phyloP scores from a whole-genome alignment of 2,329 filamentous ascomycete species.

The Ophiocordyceps camponoti-leonardi region DNA sequence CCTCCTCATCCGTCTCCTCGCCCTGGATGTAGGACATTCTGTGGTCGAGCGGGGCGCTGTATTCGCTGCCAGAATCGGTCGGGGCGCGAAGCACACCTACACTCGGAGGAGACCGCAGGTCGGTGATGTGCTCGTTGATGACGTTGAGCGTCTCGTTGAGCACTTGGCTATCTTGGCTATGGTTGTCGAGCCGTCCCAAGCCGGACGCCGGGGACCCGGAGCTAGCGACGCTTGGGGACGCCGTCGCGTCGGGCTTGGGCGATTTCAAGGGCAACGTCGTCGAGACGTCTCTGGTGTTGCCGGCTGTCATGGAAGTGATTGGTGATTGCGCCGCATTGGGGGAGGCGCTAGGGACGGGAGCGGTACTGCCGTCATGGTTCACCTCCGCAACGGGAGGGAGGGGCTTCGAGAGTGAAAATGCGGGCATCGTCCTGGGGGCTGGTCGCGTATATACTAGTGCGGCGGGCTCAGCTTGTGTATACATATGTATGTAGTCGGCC shows the following conservation, averaged over 20 bases:
- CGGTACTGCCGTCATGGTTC: conserved; percentile 8
- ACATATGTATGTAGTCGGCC: too few species aligned
- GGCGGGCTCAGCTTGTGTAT: conserved; percentile 6
- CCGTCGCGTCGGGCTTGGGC: conserved; percentile 16
- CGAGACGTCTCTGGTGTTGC: conserved; percentile 9
- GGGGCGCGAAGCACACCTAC: conserved; percentile 33
- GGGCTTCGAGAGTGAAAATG: conserved; percentile 13
- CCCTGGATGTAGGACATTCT: conserved; percentile 84
- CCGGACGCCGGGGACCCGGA: conserved; percentile 11
- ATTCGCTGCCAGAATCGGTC: conserved; percentile 77
- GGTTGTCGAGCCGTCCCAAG: conserved; percentile 21
- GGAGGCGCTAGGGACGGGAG: conserved; percentile 6
- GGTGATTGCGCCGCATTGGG: conserved; percentile 12
- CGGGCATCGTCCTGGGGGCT: conserved; percentile 27
- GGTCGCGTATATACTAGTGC: conserved; percentile 42
- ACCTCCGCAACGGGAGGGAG: conserved; percentile 14
- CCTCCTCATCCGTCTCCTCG: conserved; percentile 90
- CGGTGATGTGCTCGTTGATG: conserved; percentile 92
- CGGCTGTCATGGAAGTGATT: conserved; percentile 12
- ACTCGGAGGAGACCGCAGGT: conserved; percentile 44
- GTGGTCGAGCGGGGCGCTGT: conserved; percentile 62
- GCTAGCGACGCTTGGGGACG: conserved; percentile 10
- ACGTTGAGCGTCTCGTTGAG: conserved; percentile 91
- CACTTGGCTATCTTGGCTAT: conserved; percentile 46
- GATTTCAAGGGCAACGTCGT: conserved; percentile 28